Evolutionary conservation across 2,329 filamentous ascomycete genomes (phyloP), one percentile per base, ranked within the genome.

Genomic region (Penicillium sclerotiorum): DNA sequence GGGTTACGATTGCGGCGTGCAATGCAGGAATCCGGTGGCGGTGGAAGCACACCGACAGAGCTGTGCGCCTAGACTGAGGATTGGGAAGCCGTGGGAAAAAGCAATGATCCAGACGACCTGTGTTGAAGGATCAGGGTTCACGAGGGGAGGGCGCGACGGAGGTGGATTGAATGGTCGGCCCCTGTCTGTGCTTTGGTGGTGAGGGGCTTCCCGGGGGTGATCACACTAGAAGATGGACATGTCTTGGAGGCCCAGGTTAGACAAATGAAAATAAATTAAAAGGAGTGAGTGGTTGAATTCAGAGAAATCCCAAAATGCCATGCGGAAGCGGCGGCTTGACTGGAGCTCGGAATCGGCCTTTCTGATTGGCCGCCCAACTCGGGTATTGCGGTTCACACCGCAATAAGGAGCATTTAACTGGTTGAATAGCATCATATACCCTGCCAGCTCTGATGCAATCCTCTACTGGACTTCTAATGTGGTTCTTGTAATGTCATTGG

Each of bases 321-420:
- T 57, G 62, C 65, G 62, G 58, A 62, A 55, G 59, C 60, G 61
- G 63, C 66, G 64, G 57, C 58, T 66, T 67, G 55, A 60, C 57
- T 50, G 61, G 56, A 54, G 39, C 42, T 55, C 36, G 47, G 52
- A 49, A 25, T 57, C 53, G 44, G 38, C 32, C 18, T 43, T 47
- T 56, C 28, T 59, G 30, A 69, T 66, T 69, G 65, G 65, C 51
- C 41, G 47, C 27, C 18, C 36, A 43, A 13, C 22, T 17, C 28
- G 33, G 38, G 23, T 41, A 47, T 42, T 37, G 28, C 18, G 25
- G 45, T 46, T 47, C 39, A 41, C 47, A 51, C 41, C n/a, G n/a
- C n/a, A 23, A 28, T 35, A 44, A 44, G 17, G 27, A 33, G 22
- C 5, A 5, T 30, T 9, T 32, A 42, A 28, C 8, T 20, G 25